A percentile compares a stretch with the other conserved stretches of the same genome.
These are phyloP conservation scores for Flaveria sonorensis DNA, from an alignment of 129 eudicot genomes.

Conservation along the genomic window DNA sequence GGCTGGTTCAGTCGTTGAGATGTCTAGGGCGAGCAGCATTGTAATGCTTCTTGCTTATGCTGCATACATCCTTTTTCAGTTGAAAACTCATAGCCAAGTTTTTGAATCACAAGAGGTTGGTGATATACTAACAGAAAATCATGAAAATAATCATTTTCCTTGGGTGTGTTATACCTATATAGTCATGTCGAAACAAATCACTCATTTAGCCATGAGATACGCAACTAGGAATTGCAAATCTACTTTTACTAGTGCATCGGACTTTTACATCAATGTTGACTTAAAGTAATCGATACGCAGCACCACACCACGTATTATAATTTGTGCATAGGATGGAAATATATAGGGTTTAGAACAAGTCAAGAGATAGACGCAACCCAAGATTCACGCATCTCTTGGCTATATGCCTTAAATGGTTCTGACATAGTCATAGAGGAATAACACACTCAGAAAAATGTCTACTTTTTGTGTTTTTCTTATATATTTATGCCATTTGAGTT, in stretches of 20 bases:
- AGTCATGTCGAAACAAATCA: not conserved
- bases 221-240: not conserved
- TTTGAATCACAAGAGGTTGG: slow-evolving; percentile 65
- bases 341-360: too few species aligned
- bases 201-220: not conserved
- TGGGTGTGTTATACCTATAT: not conserved
- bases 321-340: too few species aligned
- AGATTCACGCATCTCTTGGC: too few species aligned
- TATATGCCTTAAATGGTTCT: not conserved
- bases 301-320: too few species aligned
- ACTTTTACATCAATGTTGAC: not conserved
- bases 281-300: not conserved
- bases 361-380: not conserved
- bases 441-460: not conserved
- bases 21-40: slow-evolving; percentile 75
- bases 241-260: not conserved
- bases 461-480: not conserved
- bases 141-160: not conserved
- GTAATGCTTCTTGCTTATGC: slow-evolving; percentile 71
- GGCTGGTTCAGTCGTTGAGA: slow-evolving; percentile 32
- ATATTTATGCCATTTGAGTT: too few species aligned
- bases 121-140: not conserved
- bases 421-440: not conserved
- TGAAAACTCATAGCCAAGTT: slow-evolving; percentile 74
- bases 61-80: slow-evolving; percentile 69